Conservation (phyloP, 148 eudicot genomes). For the Persicaria tinctoria region DNA sequence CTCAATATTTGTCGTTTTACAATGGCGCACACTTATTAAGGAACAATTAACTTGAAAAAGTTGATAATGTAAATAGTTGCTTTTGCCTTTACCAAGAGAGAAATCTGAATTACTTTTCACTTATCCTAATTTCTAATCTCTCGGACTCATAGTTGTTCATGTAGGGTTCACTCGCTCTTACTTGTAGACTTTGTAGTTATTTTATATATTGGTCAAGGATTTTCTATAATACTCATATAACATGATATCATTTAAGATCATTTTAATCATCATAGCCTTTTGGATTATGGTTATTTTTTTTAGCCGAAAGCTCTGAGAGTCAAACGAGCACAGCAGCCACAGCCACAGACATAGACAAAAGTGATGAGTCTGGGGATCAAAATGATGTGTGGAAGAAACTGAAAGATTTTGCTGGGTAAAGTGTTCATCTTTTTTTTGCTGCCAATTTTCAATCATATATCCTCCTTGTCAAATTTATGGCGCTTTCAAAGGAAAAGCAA, state of each 20-base stretch:
- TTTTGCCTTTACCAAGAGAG: too few relatives aligned
- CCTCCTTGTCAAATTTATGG: too few relatives aligned
- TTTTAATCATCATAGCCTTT: background rate
- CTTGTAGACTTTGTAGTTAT: too few relatives aligned
- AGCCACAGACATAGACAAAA: constrained; percentile 21
- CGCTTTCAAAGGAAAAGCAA: background rate
- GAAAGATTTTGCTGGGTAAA: constrained; percentile 87
- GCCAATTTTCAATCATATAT: background rate
- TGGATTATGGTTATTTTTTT: constrained; percentile 11
- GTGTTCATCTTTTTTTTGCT: background rate
- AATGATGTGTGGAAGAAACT: constrained; percentile 58
- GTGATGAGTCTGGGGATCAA: constrained; percentile 47
- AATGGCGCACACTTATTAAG: too few relatives aligned
- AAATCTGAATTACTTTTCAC: too few relatives aligned
- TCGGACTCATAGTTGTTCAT: too few relatives aligned
- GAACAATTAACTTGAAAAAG: too few relatives aligned
- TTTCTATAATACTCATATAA: background rate
- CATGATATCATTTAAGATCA: background rate
- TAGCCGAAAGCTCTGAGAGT: constrained; percentile 49
- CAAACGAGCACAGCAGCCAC: constrained; percentile 31
- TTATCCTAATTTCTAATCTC: too few relatives aligned
- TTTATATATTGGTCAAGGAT: background rate
- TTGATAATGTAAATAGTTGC: too few relatives aligned
- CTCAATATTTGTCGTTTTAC: too few relatives aligned
- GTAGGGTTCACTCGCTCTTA: too few relatives aligned